phyloP scores from a whole-genome alignment of 306 rosid genomes.

The Glycine latifolia region DNA sequence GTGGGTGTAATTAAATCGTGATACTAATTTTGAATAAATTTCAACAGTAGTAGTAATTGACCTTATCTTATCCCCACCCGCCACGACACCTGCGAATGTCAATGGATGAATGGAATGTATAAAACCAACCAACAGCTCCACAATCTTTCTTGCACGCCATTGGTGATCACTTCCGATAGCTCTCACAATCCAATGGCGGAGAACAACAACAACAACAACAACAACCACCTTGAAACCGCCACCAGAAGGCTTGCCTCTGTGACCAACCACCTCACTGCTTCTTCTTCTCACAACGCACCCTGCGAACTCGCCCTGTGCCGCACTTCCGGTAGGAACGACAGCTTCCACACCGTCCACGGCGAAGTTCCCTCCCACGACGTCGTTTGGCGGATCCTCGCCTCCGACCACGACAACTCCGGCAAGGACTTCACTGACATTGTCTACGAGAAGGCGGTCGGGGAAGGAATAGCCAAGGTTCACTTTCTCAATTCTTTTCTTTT shows the following conservation, averaged over 20 bases:
- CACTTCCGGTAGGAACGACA: constrained; percentile 53
- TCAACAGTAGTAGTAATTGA: no score
- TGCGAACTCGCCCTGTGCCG: constrained; percentile 33
- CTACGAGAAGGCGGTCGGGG: constrained; percentile 81
- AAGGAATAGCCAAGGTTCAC: constrained; percentile 82
- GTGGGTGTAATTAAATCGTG: no score
- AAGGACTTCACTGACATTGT: constrained; percentile 72
- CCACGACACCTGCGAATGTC: no score
- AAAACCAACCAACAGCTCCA: no score
- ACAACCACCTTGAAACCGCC: background rate
- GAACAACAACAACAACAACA: no score
- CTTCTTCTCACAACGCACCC: background rate
- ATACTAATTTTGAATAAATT: no score
- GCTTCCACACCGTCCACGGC: constrained; percentile 73
- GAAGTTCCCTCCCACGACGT: constrained; percentile 65
- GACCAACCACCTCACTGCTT: constrained; percentile 57
- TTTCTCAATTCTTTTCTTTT: background rate
- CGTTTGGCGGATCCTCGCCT: constrained; percentile 54
- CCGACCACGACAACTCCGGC: constrained; percentile 55
- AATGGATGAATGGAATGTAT: no score
- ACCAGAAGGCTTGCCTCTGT: constrained; percentile 70
- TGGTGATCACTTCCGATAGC: no score
- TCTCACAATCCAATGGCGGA: no score
- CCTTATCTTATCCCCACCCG: no score
- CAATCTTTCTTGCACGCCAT: no score